A percentile compares a stretch with the other conserved stretches of the same genome.
Evolutionary conservation across 352 stramenopile genomes (phyloP).

Genomic region (Globisporangium iwayamae): DNA sequence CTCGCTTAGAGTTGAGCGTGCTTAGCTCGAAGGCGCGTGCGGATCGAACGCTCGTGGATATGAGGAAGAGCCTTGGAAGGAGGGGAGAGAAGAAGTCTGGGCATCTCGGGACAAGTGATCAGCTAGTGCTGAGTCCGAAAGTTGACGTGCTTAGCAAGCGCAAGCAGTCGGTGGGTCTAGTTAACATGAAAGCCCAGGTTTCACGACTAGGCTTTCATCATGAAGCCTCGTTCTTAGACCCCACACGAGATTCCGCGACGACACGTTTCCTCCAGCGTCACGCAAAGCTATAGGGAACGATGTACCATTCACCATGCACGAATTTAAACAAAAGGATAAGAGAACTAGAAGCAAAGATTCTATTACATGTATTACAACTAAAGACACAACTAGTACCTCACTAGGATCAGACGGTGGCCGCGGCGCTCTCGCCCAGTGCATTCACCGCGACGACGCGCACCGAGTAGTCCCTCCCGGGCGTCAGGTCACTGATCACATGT

Average conservation of each 20-base stretch:
- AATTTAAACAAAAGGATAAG: neutral
- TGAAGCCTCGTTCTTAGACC: neutral
- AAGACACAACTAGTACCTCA: neutral
- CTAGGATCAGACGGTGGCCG: slow-evolving; percentile 14
- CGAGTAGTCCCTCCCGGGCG: slow-evolving; percentile 67
- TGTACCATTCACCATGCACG: no score
- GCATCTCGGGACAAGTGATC: no score
- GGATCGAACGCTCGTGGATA: slow-evolving; percentile 3
- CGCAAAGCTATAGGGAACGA: neutral
- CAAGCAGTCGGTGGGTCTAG: neutral
- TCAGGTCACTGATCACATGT: slow-evolving; percentile 48
- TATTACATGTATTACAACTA: neutral
- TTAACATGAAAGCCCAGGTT: slow-evolving; percentile 7
- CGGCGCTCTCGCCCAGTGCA: slow-evolving; percentile 36
- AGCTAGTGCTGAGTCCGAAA: neutral
- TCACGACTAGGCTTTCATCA: no score
- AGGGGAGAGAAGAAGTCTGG: neutral
- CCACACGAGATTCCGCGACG: slow-evolving; percentile 4
- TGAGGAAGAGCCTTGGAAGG: neutral
- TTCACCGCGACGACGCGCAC: slow-evolving; percentile 51
- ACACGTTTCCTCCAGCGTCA: slow-evolving; percentile 2
- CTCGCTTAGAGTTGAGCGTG: neutral
- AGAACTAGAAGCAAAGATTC: neutral
- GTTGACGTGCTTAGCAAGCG: neutral
- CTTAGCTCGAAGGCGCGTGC: slow-evolving; percentile 1